Evolutionary conservation across 768 basidiomycete genomes (phyloP), one percentile per base, ranked within the genome.

Genomic region (Rhodotorula diobovata): DNA sequence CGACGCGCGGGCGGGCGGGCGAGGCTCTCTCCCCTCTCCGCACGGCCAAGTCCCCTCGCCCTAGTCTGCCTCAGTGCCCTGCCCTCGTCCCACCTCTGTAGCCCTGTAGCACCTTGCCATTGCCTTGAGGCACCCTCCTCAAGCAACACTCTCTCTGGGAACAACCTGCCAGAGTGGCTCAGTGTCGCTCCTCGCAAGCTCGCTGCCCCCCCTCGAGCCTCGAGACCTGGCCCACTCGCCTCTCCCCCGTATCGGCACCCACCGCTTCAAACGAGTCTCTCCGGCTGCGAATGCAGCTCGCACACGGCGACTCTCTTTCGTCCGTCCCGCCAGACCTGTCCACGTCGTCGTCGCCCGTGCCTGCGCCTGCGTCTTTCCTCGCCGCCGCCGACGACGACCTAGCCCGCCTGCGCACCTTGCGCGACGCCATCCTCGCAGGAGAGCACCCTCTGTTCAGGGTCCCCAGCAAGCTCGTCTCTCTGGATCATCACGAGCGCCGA

Each of bases 401-500:
- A 48, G 56, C 51, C 34, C 43, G 63, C 34, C 45, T 71, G 12
- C 61, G 70, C 41, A 54, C 57, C 43, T 66, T 71, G 20, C 61
- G 70, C 14, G 70, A 71, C 51, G 30, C 61, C 10, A 51, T 71
- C 37, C 61, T 54, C 5, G n/a, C 30, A 5, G 70, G 70, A 10
- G 10, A n/a, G 7, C 70, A 71, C 32, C 70, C 70, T 2, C 43
- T 71, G 30, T 71, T 67, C 62, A n/a, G 70, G 1, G 70, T 71
- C 15, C 70, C 70, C 15, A 57, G 65, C 16, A 21, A 34, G 39
- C 64, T 60, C 1, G 46, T 8, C 54, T 46, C 60, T 2, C 48
- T 63, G 2, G 11, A 23, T 21, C 30, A 64, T 25, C 20, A 28
- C 9, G 18, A 25, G n/a, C n/a, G 10, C 10, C 41, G n/a, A n/a